Base-by-base conservation (phyloP, 2,329 filamentous ascomycete species). In the Podosphaera aphanis region DNA sequence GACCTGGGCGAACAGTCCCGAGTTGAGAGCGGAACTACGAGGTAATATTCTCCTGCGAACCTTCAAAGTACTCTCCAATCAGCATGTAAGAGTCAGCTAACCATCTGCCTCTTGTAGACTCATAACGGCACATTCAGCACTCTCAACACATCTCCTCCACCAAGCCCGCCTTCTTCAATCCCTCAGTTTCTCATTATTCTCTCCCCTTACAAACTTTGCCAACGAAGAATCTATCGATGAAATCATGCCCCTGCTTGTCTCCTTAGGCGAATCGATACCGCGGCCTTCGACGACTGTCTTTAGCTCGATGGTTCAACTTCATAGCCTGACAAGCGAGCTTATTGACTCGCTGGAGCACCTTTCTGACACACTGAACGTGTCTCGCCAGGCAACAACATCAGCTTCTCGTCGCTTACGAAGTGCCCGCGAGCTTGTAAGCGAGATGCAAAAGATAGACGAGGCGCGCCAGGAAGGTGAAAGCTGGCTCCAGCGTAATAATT, bases 281-380 rank as follows among this genome's bases (percentile, higher is more conserved):
- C 69, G 70, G 13, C 72, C 73, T 3, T 69, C 71, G 36, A 71
- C 79, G 50, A 57, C 70, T 13, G 74, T 74, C 1, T 70, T 80
- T 53, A 68, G 70, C 53, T 82, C 80, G 8, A 64, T 86, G 40
- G 69, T 75, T 48, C 70, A 73, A 19, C 68, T 88, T 44, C 77
- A 83, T 57, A 68, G 72, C 5, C 68, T 83, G 51, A 86, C 81
- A 0, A 66, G 73, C 21, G 80, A 85, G 50, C 65, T 88, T 23
- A 73, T 88, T 7, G 73, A 83, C 55, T 83, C 83, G 5, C 71
- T 98, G 41, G 84, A 83, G 54, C 80, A 84, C 52, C 68, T 98
- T 3, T 84, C 83, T 5, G 90, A 98, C 60, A 86, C 83, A 2
- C 68, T 98, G 29, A 88, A 95, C 62, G 93, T 95, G 79, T 85